Conservation (phyloP, 805 yeast species). For the Metschnikowia anglica region DNA sequence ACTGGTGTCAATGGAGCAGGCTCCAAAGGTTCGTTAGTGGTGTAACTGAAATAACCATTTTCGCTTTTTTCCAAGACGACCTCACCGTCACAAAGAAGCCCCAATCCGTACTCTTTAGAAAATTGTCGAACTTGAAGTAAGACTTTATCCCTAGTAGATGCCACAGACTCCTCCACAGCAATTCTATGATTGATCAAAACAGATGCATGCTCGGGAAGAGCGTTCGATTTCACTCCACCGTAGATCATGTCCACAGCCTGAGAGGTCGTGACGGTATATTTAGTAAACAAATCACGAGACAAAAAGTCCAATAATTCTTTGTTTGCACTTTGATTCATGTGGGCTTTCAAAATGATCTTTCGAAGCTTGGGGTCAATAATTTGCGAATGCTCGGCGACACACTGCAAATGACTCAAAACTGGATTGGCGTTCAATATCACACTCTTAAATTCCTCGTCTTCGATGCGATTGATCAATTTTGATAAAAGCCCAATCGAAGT, state of each 20-base stretch:
- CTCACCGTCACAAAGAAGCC: conserved; percentile 31
- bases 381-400: conserved; percentile 46
- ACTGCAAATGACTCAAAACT: conserved; percentile 42
- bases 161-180: conserved; percentile 36
- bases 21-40: conserved; percentile 29
- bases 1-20: conserved; percentile 50
- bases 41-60: conserved; percentile 29
- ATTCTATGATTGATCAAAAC: conserved; percentile 47
- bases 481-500: conserved; percentile 50
- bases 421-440: conserved; percentile 46
- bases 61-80: conserved; percentile 24
- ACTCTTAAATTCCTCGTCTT: conserved; percentile 36
- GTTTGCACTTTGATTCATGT: conserved; percentile 37
- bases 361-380: conserved; percentile 33
- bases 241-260: conserved; percentile 48
- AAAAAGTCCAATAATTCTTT: conserved; percentile 35
- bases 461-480: conserved; percentile 39
- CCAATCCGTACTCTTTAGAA: conserved; percentile 40
- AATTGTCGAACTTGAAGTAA: conserved; percentile 29
- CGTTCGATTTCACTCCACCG: conserved; percentile 53
- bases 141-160: conserved; percentile 32
- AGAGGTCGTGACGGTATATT: conserved; percentile 44
- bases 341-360: conserved; percentile 40
- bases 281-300: conserved; percentile 25
- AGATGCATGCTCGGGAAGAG: conserved; percentile 49